These are phyloP conservation scores for Leucosporidium scottii DNA, from an alignment of 768 basidiomycete genomes.

Conservation along the genomic window DNA sequence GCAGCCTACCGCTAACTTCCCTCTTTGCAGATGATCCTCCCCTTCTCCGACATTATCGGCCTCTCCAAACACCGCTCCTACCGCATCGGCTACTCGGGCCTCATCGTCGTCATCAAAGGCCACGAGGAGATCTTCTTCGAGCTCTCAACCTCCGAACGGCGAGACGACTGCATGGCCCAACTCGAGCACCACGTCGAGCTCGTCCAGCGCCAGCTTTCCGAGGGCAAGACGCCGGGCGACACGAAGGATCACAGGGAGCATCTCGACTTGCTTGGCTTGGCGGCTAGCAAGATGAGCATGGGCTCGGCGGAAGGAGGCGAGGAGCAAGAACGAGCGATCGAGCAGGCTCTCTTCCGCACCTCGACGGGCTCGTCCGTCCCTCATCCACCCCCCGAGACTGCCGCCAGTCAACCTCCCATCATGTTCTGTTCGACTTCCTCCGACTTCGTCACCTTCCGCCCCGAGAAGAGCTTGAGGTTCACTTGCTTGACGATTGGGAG, in stretches of 20 bases:
- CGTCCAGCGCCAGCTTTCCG: slow-evolving; percentile 49
- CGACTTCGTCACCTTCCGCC: slow-evolving; percentile 95
- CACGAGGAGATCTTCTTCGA: slow-evolving; percentile 98
- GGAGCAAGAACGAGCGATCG: no score
- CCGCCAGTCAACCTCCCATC: slow-evolving; percentile 50
- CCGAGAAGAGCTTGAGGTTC: slow-evolving; percentile 71
- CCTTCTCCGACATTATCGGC: slow-evolving; percentile 78
- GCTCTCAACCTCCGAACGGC: slow-evolving; percentile 71
- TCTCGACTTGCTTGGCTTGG: slow-evolving; percentile 77
- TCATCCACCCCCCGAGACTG: slow-evolving; percentile 29
- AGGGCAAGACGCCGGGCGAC: slow-evolving; percentile 42
- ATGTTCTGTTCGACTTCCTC: slow-evolving; percentile 97
- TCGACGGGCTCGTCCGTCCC: slow-evolving; percentile 9
- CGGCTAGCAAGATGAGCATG: slow-evolving; percentile 44
- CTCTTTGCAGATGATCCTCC: slow-evolving; percentile 91
- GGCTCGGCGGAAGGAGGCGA: no score
- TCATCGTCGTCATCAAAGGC: slow-evolving; percentile 83
- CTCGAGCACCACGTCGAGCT: slow-evolving; percentile 77
- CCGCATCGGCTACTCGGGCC: slow-evolving; percentile 80
- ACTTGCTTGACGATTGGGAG: slow-evolving; percentile 95
- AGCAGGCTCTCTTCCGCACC: not conserved
- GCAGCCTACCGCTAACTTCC: no score
- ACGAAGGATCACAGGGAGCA: slow-evolving; percentile 61
- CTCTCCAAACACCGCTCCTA: slow-evolving; percentile 78
- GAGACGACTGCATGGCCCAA: slow-evolving; percentile 66